Evolutionary conservation across 1,139 yeast species (phyloP), one percentile per base, ranked within the genome.

Genomic region (Lodderomyces theae): DNA sequence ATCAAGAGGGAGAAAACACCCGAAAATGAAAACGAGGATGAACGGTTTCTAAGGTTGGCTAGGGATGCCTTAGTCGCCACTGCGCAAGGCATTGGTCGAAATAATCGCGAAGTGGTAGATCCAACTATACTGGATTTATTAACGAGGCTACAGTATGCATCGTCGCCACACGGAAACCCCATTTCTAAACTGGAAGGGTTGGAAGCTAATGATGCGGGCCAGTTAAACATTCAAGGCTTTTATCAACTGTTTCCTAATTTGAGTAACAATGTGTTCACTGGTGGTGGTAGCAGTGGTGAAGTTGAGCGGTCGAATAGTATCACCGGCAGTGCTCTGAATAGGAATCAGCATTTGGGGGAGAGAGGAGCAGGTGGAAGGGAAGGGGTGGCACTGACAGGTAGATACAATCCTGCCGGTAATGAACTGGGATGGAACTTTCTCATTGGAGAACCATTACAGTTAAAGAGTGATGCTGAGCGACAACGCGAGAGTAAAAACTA

Each of bases 81-180:
- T 1, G 74, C 74, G 6, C 53, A 52, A 10, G 68, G 66, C 1
- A 64, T 61, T 6, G 60, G 60, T 42, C 54, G 55, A 6, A 48
- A 51, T 13, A 40, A 35, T 37, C 34, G 42, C n/a, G 49, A 49
- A 13, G 43, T 57, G 23, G 71, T 77, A 13, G 83, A 78, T 52
- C 82, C 83, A 4, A 77, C 82, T 1, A 72, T 78, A 18, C 66
- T 67, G 47, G 80, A 75, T 48, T 62, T 78, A 22, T 57, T 78
- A 31, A 64, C 66, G 43, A 54, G 83, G 43, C 59, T 77, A 38
- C 80, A 76, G 48, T 78, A 78, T 49, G 77, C 76, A 10, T 61
- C 71, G 42, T 68, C 80, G 19, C 82, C 83, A 3, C 82, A 77
- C 54, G 72, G 72, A 5, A 72, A 71, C 47, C 77, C 77, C 5